Evolutionary conservation across 2,329 filamentous ascomycete genomes (phyloP).

Genomic region (Didymosphaeria variabile): DNA sequence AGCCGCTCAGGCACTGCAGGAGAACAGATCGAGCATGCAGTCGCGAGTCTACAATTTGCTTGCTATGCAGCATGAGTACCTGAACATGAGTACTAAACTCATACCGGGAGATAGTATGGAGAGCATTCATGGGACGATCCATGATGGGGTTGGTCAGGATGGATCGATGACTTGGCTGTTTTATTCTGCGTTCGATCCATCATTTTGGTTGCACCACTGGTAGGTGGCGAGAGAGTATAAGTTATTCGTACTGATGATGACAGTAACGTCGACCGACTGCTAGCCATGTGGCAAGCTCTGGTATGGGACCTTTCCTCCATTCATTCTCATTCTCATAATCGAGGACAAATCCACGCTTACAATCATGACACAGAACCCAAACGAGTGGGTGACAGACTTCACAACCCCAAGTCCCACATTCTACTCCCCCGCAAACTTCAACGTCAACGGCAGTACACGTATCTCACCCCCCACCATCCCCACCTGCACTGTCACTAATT

Average conservation of each 20-base stretch:
- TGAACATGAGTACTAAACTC: conserved; percentile 71
- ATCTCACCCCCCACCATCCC: conserved; percentile 21
- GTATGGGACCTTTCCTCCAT: conserved; percentile 2
- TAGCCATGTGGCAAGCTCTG: conserved; percentile 80
- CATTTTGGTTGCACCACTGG: conserved; percentile 79
- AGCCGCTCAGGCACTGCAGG: conserved; percentile 60
- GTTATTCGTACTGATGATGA: background rate
- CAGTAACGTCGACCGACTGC: conserved; percentile 75
- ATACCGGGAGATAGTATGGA: conserved; percentile 57
- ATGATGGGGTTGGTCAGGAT: conserved; percentile 35
- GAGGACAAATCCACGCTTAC: background rate
- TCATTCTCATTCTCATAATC: too few relatives aligned
- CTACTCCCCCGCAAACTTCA: conserved; percentile 63
- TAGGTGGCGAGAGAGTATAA: conserved; percentile 28
- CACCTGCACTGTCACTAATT: background rate
- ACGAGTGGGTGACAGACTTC: conserved; percentile 70
- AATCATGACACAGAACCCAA: conserved; percentile 60
- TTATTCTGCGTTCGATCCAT: conserved; percentile 81
- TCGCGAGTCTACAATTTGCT: conserved; percentile 69
- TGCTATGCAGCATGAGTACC: conserved; percentile 53
- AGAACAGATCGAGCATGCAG: conserved; percentile 67
- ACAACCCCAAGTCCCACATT: conserved; percentile 65
- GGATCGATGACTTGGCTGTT: conserved; percentile 65
- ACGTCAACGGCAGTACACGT: conserved; percentile 64
- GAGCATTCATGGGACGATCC: conserved; percentile 40